These are phyloP conservation scores for Solanum pennellii DNA, from an alignment of 257 asterid species.

Conservation along the genomic window DNA sequence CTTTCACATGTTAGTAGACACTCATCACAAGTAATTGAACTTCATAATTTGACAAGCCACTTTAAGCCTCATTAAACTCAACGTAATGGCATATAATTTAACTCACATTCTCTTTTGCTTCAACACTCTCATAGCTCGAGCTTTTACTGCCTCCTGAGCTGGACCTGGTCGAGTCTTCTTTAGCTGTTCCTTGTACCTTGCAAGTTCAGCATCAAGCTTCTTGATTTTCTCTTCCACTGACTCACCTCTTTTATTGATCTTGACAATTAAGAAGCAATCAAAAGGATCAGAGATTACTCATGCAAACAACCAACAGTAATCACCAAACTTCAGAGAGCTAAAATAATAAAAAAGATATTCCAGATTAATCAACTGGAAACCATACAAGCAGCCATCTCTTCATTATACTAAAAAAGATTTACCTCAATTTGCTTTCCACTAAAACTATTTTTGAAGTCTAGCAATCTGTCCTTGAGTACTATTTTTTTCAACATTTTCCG, in stretches of 20 bases:
- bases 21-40: background rate
- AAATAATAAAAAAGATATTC: background rate
- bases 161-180: conserved; percentile 10
- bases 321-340: background rate
- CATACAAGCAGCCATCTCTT: background rate
- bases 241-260: conserved; percentile 8
- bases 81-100: background rate
- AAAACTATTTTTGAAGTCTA: background rate
- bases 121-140: conserved; percentile 11
- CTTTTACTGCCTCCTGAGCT: conserved; percentile 9
- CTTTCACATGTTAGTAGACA: background rate
- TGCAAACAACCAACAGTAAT: background rate
- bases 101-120: conserved; percentile 10
- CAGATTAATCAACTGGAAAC: background rate
- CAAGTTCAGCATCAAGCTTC: conserved; percentile 4
- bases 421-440: background rate
- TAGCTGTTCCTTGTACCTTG: conserved; percentile 7
- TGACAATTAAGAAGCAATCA: background rate
- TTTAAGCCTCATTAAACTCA: background rate
- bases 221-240: conserved; percentile 8
- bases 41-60: background rate
- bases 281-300: background rate
- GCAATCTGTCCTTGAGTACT: background rate
- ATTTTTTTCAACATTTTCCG: background rate
- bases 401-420: background rate